These are phyloP conservation scores for Alternaria consortialis DNA, from an alignment of 2,329 filamentous ascomycete genomes.

Conservation along the genomic window DNA sequence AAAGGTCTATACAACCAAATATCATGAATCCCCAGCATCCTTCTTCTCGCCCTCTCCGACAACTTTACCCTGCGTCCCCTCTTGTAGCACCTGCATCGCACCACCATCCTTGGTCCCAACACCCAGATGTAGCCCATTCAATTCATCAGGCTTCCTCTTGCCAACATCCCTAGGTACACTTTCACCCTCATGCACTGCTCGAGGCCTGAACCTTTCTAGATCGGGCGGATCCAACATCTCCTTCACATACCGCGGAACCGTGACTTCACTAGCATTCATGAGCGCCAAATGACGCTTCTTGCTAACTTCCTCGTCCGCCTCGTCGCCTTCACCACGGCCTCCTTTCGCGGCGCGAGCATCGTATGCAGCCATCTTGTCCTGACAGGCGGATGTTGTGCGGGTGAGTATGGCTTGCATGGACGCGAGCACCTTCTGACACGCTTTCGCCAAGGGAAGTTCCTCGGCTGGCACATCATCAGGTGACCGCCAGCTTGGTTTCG, in stretches of 20 bases:
- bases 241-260: constrained; percentile 77
- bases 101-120: constrained; percentile 23
- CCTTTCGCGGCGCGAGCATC: constrained; percentile 59
- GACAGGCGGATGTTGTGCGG: constrained; percentile 71
- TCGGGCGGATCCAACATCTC: constrained; percentile 75
- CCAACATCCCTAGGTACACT: constrained; percentile 23
- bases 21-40: background rate
- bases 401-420: constrained; percentile 89
- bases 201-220: constrained; percentile 67
- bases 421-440: constrained; percentile 85
- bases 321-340: constrained; percentile 54
- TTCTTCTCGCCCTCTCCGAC: background rate
- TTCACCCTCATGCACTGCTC: constrained; percentile 39
- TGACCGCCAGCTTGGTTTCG: constrained; percentile 75
- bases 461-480: constrained; percentile 73
- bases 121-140: constrained; percentile 37
- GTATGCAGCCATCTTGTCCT: constrained; percentile 66
- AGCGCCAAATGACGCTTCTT: constrained; percentile 72
- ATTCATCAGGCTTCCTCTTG: constrained; percentile 26
- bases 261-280: constrained; percentile 89
- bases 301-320: constrained; percentile 57
- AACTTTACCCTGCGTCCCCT: background rate
- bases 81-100: constrained; percentile 25
- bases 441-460: constrained; percentile 82
- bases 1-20: background rate